Base-by-base conservation (phyloP, 805 yeast species). In the Ogataea minuta region DNA sequence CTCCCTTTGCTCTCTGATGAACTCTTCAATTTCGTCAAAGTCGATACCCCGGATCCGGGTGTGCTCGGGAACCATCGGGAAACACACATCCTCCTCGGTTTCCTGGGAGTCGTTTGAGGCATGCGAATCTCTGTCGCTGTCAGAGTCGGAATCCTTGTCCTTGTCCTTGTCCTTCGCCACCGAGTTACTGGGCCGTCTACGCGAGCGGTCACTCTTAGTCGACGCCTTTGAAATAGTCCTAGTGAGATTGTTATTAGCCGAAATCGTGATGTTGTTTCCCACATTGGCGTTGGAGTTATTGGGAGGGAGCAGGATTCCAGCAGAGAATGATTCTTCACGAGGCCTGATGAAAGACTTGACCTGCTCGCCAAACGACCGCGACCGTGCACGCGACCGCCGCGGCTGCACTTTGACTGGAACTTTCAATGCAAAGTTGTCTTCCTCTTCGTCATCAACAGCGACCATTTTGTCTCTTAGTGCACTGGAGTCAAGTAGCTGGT, bases 61-160 rank as follows among this genome's bases (percentile, higher is more conserved):
- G 41, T 74, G 77, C 44, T 82, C 83, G 4, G 85, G 80, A 34
- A 79, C 67, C 87, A 88, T 83, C 2, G 98, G 98, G 64, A 90
- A 90, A 70, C 98, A 91, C 31, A 91, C 99, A 73, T 91, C 98
- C 58, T 88, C 96, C 56, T 91, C 98, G 0, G 96, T 88, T 57
- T 89, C 96, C 52, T 86, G 95, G 4, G 90, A 81, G 13, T 81
- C 78, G 48, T 88, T 71, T 8, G 91, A 82, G 2, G 81, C 84
- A 50, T 78, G 85, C 2, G 90, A 83, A 50, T 76, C 83, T 14
- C 72, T 74, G 48, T 84, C 91, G 44, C 79, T 74, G 52, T 81
- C 88, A 28, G 66, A 61, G 10, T 63, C 65, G 26, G 43, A 41
- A 4, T 59, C 45, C 14, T 20, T 31, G 23, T 37, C 40, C 5